Base-by-base conservation (phyloP, 305 asterid genomes). In the Fraxinus floribunda region DNA sequence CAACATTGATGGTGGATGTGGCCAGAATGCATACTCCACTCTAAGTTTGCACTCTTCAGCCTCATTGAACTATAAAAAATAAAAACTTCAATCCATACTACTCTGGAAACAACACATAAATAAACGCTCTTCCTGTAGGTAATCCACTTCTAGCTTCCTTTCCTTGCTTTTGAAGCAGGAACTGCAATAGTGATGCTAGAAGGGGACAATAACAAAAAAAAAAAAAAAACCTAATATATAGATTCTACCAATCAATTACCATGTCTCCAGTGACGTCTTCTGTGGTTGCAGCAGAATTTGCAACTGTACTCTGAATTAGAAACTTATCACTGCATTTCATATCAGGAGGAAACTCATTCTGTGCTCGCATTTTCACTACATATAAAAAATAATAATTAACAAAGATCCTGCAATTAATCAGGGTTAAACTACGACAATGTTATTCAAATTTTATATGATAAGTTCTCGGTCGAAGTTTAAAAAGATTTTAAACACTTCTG, bases 241-340 rank as follows among this genome's bases (percentile, higher is more conserved):
- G 57, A 46, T 74, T 38, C 44, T 30, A 71, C 38, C 76, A 71
- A 34, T 71, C 76, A 71, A 73, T 68, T 83, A 85, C 90, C 88
- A 86, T 81, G 35, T 90, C 91, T 13, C 68, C 66, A 26, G 83
- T 84, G 78, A 83, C 39, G 41, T 84, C 86, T 80, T 88, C 86
- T 22, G 78, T 57, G 22, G 84, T 80, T 74, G 87, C 76, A 62
- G 44, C 83, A 78, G 91, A 71, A 78, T 82, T 72, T 83, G 88
- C 88, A 22, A 84, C 57, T 18, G 86, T 84, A 77, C 91, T 85
- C 86, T 87, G 93, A 77, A 90, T 86, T 62, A 89, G 80, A 80
- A 89, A 84, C 82, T 89, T 89, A 81, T 87, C 93, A 76, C 79
- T 87, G 82, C 81, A 81, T 84, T 87, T 85, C 80, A 81, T 76